A percentile compares a stretch with the other conserved stretches of the same genome.
Evolutionary conservation across 139 green algal species (phyloP).

Genomic region (Mesotaenium endlicherianum): DNA sequence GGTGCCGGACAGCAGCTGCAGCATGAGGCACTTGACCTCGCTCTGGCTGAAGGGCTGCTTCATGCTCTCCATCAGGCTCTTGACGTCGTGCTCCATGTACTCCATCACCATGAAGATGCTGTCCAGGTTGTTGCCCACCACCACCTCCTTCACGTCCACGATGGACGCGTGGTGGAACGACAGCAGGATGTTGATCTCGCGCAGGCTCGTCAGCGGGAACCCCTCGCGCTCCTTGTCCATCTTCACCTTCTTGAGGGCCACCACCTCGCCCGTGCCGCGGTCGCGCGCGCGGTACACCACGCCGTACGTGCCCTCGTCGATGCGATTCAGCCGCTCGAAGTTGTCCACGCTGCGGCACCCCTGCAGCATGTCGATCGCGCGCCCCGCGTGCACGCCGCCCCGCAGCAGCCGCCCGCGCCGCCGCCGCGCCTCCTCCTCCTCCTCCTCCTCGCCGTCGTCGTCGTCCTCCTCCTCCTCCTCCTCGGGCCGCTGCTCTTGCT

Average conservation of each 20-base stretch:
- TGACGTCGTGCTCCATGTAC: constrained; percentile 95
- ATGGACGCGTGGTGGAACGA: constrained; percentile 88
- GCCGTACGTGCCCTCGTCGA: constrained; percentile 78
- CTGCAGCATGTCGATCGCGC: constrained; percentile 43
- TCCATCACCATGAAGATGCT: constrained; percentile 98
- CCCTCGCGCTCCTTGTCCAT: constrained; percentile 89
- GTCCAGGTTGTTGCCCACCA: constrained; percentile 54
- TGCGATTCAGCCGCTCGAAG: constrained; percentile 66
- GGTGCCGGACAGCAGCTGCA: constrained; percentile 83
- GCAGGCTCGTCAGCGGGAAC: constrained; percentile 91
- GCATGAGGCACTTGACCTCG: constrained; percentile 81
- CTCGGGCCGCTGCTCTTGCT: neutral
- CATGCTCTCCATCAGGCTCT: constrained; percentile 72
- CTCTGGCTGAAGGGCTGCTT: constrained; percentile 63
- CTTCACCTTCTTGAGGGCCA: constrained; percentile 93
- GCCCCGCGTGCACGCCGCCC: too few relatives aligned
- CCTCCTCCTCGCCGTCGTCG: neutral
- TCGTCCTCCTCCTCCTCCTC: neutral
- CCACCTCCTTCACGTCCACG: constrained; percentile 92
- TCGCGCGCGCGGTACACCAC: constrained; percentile 80
- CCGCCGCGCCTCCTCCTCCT: neutral
- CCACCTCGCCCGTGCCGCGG: constrained; percentile 71
- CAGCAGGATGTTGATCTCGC: constrained; percentile 97
- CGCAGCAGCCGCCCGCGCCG: neutral
- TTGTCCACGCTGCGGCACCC: constrained; percentile 78